These are phyloP conservation scores for Talaromyces sp. DNA, from an alignment of 2,329 filamentous ascomycete species.

Conservation along the genomic window DNA sequence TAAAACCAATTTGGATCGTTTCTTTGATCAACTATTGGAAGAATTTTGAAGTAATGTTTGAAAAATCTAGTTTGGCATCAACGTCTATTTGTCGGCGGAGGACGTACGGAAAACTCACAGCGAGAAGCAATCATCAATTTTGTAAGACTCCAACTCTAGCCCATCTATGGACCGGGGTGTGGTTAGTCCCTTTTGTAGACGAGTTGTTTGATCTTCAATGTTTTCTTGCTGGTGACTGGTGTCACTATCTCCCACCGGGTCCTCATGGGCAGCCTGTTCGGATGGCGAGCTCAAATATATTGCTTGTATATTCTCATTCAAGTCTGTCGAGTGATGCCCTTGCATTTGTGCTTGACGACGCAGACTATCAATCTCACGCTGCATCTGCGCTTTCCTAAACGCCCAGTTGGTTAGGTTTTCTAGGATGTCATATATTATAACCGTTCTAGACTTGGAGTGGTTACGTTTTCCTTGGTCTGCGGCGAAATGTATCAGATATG, in stretches of 20 bases:
- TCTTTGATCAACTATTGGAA: background rate
- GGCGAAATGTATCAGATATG: conserved; percentile 1
- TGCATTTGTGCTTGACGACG: background rate
- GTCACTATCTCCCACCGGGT: background rate
- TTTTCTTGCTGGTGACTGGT: background rate
- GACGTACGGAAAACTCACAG: background rate
- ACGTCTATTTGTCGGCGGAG: background rate
- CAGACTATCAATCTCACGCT: background rate
- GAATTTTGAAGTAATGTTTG: background rate
- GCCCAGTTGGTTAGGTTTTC: background rate
- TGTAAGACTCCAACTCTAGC: background rate
- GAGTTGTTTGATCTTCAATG: background rate
- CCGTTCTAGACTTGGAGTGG: background rate
- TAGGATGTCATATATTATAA: background rate
- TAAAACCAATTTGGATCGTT: conserved; percentile 1
- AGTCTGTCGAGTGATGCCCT: background rate
- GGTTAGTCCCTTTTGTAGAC: background rate
- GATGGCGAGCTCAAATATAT: background rate
- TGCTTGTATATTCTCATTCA: background rate
- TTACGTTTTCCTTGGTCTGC: conserved; percentile 2
- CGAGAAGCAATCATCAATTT: conserved; percentile 1
- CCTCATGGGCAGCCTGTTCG: background rate
- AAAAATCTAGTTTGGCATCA: background rate
- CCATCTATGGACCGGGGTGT: background rate
- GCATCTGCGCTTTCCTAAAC: background rate